Base-by-base conservation (phyloP, 164 flowering plant species). In the Hamamelis virginiana region DNA sequence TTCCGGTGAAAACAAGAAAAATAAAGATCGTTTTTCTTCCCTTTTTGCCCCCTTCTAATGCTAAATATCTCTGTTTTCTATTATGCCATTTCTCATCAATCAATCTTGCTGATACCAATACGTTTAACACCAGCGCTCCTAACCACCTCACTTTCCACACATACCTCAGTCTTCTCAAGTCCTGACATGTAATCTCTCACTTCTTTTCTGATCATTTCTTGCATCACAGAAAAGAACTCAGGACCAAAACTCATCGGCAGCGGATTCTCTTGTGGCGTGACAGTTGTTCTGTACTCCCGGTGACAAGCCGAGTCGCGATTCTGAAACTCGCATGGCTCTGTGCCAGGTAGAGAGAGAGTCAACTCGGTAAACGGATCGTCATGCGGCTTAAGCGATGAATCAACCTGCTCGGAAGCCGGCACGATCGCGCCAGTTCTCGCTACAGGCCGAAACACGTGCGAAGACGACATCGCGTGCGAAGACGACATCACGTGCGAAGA, bases 201-300 rank as follows among this genome's bases (percentile, higher is more conserved):
- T 65, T 84, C 87, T 1, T 62, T 41, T 50, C 65, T 74, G 4
- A 84, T 80, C 81, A 82, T 80, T 47, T 78, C 79, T 28, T 80
- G 76, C 78, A 84, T 52, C 64, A 75, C 23, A 2, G 52, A 1
- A 45, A 78, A 11, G 0, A 81, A 68, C 48, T 84, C 85, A 2
- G 79, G 67, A 1, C 75, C 72, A 11, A 80, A 65, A 46, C 11
- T 53, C 66, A 22, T 16, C 3, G 60, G n/a, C 22, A 16, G 56
- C 57, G 26, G 52, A 19, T 64, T 46, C n/a, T 45, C 38, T 6
- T 11, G 44, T 13, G 48, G 14, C 12, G 45, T 14, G 45, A 18
- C 19, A 26, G 23, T 9, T 10, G 11, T 46, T 12, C 11, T 19
- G 26, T 1, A 10, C 15, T 21, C 22, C 14, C 14, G 46, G 48